phyloP scores from a whole-genome alignment of 2,329 filamentous ascomycete genomes.

The Colletotrichum sp. region DNA sequence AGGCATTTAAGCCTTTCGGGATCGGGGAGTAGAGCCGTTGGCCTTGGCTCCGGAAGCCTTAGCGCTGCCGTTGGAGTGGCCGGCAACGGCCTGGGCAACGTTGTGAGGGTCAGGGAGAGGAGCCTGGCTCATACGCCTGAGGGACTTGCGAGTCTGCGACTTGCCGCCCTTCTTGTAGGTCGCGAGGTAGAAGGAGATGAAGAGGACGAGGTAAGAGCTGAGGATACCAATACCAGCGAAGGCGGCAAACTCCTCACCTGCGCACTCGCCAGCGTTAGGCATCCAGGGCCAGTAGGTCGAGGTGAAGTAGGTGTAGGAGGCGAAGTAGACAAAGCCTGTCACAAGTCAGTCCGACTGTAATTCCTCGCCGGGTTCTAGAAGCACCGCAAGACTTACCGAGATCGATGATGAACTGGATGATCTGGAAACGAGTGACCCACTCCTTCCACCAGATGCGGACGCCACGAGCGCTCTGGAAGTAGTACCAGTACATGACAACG shows the following conservation, averaged over 20 bases:
- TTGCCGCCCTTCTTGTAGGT: slow-evolving; percentile 92
- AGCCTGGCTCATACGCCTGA: slow-evolving; percentile 69
- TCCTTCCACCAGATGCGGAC: slow-evolving; percentile 99
- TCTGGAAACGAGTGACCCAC: slow-evolving; percentile 98
- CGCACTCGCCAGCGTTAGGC: slow-evolving; percentile 85
- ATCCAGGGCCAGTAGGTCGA: slow-evolving; percentile 87
- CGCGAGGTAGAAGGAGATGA: slow-evolving; percentile 98
- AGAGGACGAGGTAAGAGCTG: slow-evolving; percentile 94
- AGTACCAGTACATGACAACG: slow-evolving; percentile 99
- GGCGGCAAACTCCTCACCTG: slow-evolving; percentile 95
- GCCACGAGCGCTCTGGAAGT: slow-evolving; percentile 97
- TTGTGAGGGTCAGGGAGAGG: slow-evolving; percentile 83
- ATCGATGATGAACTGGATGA: slow-evolving; percentile 96
- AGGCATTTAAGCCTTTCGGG: slow-evolving; percentile 68
- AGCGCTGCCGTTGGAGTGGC: slow-evolving; percentile 58
- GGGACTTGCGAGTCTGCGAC: slow-evolving; percentile 78
- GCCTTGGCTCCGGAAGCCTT: slow-evolving; percentile 59
- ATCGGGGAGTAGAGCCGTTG: slow-evolving; percentile 67
- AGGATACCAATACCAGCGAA: slow-evolving; percentile 91
- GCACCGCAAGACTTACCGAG: slow-evolving; percentile 69
- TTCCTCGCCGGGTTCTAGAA: neutral
- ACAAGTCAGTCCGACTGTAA: slow-evolving; percentile 21
- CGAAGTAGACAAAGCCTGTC: slow-evolving; percentile 95
- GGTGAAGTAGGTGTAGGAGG: slow-evolving; percentile 98
- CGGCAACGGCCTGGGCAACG: slow-evolving; percentile 57